Evolutionary conservation across 2,329 filamentous ascomycete species (phyloP).

Genomic region (Exophiala bonariae): DNA sequence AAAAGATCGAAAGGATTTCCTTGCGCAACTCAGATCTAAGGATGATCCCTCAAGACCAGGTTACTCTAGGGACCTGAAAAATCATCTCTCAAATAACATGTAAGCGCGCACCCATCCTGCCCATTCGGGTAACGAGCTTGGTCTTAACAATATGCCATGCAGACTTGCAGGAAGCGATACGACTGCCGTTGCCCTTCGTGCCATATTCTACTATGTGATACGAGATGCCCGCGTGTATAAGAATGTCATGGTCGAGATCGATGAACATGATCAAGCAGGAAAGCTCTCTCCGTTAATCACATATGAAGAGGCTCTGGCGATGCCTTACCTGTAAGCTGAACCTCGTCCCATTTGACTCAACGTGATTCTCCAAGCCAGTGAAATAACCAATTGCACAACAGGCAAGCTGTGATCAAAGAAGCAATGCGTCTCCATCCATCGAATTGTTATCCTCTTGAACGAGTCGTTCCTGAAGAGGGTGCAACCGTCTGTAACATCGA

Average conservation of each 20-base stretch:
- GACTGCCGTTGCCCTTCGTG: constrained; percentile 33
- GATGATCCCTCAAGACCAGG: not conserved
- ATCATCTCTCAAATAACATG: constrained; percentile 17
- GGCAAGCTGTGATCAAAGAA: constrained; percentile 43
- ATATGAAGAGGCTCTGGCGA: constrained; percentile 9
- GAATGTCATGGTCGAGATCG: constrained; percentile 45
- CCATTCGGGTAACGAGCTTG: too few relatives aligned
- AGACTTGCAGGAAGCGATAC: constrained; percentile 25
- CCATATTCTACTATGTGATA: constrained; percentile 32
- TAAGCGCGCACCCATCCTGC: not conserved
- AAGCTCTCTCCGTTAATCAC: constrained; percentile 7
- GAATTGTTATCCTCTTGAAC: constrained; percentile 34
- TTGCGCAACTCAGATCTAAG: constrained; percentile 7
- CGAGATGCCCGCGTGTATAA: constrained; percentile 32
- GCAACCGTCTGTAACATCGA: constrained; percentile 30
- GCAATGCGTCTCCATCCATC: constrained; percentile 37
- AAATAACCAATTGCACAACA: not conserved
- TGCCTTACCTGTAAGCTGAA: constrained; percentile 42
- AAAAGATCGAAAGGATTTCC: constrained; percentile 6
- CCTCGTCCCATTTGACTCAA: not conserved
- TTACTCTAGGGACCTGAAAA: constrained; percentile 10
- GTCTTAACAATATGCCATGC: too few relatives aligned
- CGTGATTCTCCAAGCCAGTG: not conserved
- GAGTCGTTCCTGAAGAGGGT: constrained; percentile 33
- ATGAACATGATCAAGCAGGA: constrained; percentile 37